Evolutionary conservation across 306 rosid genomes (phyloP).

Genomic region (Inga leiocalycina): DNA sequence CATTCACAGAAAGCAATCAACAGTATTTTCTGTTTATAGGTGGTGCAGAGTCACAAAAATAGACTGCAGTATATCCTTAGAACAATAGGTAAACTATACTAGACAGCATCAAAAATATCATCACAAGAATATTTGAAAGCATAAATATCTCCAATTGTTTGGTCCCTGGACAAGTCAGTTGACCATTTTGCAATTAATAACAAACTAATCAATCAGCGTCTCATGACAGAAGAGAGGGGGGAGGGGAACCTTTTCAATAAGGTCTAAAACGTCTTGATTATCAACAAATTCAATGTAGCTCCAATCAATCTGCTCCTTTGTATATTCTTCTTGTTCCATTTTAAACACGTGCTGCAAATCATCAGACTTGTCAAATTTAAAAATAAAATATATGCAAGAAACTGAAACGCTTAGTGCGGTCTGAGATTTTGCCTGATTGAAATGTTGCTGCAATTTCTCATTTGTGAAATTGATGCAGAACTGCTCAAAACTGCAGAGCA

Average conservation of each 20-base stretch:
- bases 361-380: slow-evolving; percentile 36
- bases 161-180: not conserved
- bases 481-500: slow-evolving; percentile 97
- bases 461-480: slow-evolving; percentile 98
- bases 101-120: slow-evolving; percentile 9
- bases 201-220: slow-evolving; percentile 21
- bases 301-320: slow-evolving; percentile 95
- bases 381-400: slow-evolving; percentile 22
- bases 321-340: slow-evolving; percentile 99
- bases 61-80: slow-evolving; percentile 18
- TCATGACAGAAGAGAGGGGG: slow-evolving; percentile 28
- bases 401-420: slow-evolving; percentile 34
- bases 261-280: slow-evolving; percentile 96
- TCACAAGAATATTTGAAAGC: slow-evolving; percentile 32
- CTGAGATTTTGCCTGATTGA: slow-evolving; percentile 76
- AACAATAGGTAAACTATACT: slow-evolving; percentile 1
- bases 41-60: not conserved
- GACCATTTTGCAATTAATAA: slow-evolving; percentile 30
- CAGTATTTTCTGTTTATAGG: slow-evolving; percentile 15
- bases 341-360: slow-evolving; percentile 88
- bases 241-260: slow-evolving; percentile 83
- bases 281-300: slow-evolving; percentile 99
- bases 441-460: slow-evolving; percentile 99
- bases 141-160: slow-evolving; percentile 13
- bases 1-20: slow-evolving; percentile 20